phyloP scores from a whole-genome alignment of 305 asterid genomes.

The Petunia hybrid region DNA sequence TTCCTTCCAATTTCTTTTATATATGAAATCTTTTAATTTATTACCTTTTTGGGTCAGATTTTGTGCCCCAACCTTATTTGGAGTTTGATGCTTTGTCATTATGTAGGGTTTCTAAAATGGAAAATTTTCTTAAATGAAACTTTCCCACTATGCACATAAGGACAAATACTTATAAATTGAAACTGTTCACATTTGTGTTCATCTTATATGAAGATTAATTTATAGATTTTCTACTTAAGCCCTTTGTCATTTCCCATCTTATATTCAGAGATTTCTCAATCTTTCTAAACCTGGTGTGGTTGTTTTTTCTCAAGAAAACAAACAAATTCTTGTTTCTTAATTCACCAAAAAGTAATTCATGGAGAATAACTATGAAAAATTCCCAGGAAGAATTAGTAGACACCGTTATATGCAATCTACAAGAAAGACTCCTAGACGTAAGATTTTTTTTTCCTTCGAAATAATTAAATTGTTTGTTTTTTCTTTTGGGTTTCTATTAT shows the following conservation, averaged over 20 bases:
- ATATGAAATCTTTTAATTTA: not conserved
- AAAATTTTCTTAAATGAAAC: not conserved
- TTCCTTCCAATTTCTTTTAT: too few species aligned
- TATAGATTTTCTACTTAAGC: not conserved
- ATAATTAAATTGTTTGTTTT: not conserved
- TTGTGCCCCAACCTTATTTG: not conserved
- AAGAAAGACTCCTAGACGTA: not conserved
- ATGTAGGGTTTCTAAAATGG: not conserved
- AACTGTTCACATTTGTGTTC: not conserved
- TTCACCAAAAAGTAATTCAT: not conserved
- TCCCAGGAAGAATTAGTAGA: not conserved
- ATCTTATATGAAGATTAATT: too few species aligned
- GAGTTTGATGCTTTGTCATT: not conserved
- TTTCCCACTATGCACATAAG: not conserved
- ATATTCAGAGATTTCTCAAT: too few species aligned
- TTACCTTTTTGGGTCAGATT: not conserved
- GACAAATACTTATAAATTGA: not conserved
- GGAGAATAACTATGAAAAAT: not conserved
- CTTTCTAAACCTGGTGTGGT: too few species aligned
- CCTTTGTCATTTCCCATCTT: not conserved
- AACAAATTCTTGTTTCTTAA: not conserved
- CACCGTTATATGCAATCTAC: not conserved
- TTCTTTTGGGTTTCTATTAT: not conserved
- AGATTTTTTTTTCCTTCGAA: not conserved
- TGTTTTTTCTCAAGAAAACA: too few species aligned